Evolutionary conservation across 768 basidiomycete species (phyloP), one percentile per base, ranked within the genome.

Genomic region (Kwoniella botswanensis): DNA sequence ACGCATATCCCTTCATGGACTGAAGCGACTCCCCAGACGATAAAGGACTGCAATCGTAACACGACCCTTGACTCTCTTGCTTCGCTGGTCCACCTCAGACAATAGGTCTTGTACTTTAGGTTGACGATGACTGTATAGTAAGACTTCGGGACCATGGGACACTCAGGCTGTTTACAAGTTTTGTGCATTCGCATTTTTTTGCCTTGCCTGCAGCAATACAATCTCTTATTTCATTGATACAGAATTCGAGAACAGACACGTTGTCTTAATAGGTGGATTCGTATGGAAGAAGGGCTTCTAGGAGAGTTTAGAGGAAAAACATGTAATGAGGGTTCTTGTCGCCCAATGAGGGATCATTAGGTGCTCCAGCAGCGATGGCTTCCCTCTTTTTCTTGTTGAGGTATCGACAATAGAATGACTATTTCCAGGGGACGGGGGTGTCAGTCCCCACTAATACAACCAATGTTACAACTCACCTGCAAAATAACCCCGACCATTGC

Each of bases 281-380:
- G n/a, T 21, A 21, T 1, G 21, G n/a, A 26, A 56, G 4, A 44
- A 56, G 54, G 54, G 54, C 5, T 21, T 56, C 54, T 21, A 56
- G 24, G 54, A 15, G 42, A 52, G 52, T 29, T 22, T 64, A 70
- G 61, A 68, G 46, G 55, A 63, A 63, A 24, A 67, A 78, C 53
- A 24, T 62, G 67, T 72, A 79, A 57, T 79, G 77, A 44, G 75
- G 75, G 50, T 79, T 79, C 7, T 64, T 60, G 46, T 75, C 72
- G 21, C 77, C 77, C 10, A 76, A 59, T 50, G 72, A 71, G 21
- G 73, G 77, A 42, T 76, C 71, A 55, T 79, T 73, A 3, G 59
- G 56, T 9, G 77, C 77, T 22, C 77, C 77, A 9, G 58, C 71
- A 24, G 70, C 73, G 21, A 74, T 64, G 24, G 72, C 29, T 53